Base-by-base conservation (phyloP, 2,329 filamentous ascomycete species). In the Ascomycota sp. region DNA sequence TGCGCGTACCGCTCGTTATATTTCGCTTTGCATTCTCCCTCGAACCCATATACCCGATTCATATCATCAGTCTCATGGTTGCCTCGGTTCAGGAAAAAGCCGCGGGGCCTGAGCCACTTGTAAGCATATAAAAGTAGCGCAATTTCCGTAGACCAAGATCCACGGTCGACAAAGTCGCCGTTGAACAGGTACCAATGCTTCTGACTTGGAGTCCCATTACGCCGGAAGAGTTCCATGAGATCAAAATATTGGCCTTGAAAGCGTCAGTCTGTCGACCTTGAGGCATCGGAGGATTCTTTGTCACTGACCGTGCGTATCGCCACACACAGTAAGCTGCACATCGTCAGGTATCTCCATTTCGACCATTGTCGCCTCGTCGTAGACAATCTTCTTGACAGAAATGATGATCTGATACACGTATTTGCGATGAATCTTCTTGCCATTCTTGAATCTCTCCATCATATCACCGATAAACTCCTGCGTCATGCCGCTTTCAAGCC, bases 1-100 rank as follows among this genome's bases (percentile, higher is more conserved):
- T 15, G 11, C 13, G 22, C 13, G n/a, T 20, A 43, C 59, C 61
- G 75, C 55, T 93, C 89, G 50, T 81, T 94, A 56, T 98, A 98
- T 58, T 98, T 98, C 42, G 82, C 81, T 53, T 86, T 89, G 63
- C 89, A 95, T 52, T 98, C 89, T 47, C 89, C 89, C 54, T 98
- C 89, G 45, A 98, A 98, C 12, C 89, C 89, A 49, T 98, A 98
- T 31, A 89, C 85, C 40, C 82, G 74, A 63, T 98, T 98, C 89
- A 98, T 98, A 54, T 94, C 86, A 50, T 95, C 86, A 29, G 89
- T 95, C 59, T 98, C 89, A 56, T 98, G 89, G 56, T 98, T 98
- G 42, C 89, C 89, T 36, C 89, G 74, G 63, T 98, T 98, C 38
- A 98, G 61, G 69, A 92, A 95, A 64, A 98, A 86, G 32, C 64